These are phyloP conservation scores for Colletotrichum brevisporum DNA, from an alignment of 2,329 filamentous ascomycete species.

Conservation along the genomic window DNA sequence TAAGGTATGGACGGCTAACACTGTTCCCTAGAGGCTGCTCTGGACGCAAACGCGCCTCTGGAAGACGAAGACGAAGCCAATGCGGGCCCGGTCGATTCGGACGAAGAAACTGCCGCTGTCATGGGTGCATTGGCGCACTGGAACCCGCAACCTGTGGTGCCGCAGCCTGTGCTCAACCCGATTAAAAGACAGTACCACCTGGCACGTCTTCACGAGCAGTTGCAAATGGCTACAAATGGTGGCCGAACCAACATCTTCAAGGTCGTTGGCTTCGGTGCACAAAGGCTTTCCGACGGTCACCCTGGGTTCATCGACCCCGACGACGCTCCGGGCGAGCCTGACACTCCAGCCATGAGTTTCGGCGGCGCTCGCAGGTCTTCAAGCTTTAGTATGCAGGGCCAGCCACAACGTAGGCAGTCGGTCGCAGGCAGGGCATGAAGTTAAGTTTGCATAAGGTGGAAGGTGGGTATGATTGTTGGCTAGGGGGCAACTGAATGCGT, in stretches of 20 bases:
- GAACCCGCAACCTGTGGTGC: slow-evolving; percentile 82
- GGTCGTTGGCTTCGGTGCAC: slow-evolving; percentile 69
- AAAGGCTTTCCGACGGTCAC: slow-evolving; percentile 67
- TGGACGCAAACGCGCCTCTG: slow-evolving; percentile 92
- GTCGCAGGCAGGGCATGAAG: slow-evolving; percentile 62
- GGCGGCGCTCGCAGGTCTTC: slow-evolving; percentile 58
- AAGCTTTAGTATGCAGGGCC: slow-evolving; percentile 59
- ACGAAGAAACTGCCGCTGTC: slow-evolving; percentile 92
- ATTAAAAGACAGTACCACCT: slow-evolving; percentile 76
- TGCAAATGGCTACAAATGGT: slow-evolving; percentile 76
- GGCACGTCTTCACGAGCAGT: slow-evolving; percentile 74
- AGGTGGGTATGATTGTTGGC: too few species aligned
- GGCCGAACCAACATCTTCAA: slow-evolving; percentile 76
- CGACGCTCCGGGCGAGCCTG: slow-evolving; percentile 72
- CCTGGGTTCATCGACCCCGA: slow-evolving; percentile 62
- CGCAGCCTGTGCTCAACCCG: slow-evolving; percentile 73
- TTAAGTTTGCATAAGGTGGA: too few species aligned
- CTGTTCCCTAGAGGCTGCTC: slow-evolving; percentile 79
- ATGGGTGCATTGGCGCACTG: slow-evolving; percentile 85
- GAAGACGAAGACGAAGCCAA: slow-evolving; percentile 89
- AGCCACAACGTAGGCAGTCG: slow-evolving; percentile 61
- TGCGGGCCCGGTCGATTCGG: slow-evolving; percentile 87
- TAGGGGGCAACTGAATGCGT: too few species aligned
- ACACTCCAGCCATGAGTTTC: slow-evolving; percentile 58
- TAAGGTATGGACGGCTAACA: slow-evolving; percentile 12